These are phyloP conservation scores for Herpetomonas samuelpessoai DNA, from an alignment of 208 protist species.

Conservation along the genomic window DNA sequence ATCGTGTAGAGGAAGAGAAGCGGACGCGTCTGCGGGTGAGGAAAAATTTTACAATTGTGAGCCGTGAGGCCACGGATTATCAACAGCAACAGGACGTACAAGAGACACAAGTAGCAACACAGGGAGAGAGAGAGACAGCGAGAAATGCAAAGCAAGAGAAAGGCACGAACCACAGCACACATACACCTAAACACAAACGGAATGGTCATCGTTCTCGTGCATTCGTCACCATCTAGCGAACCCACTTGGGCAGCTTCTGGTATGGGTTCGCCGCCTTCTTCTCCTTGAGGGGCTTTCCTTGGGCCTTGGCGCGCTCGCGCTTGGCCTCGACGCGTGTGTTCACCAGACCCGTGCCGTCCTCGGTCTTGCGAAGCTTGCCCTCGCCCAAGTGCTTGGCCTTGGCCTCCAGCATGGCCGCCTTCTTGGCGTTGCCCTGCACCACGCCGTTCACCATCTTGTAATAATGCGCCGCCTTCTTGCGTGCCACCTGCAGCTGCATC, in stretches of 20 bases:
- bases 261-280: slow-evolving; percentile 79
- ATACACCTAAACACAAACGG: no score
- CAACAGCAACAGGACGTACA: no score
- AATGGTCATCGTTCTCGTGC: no score
- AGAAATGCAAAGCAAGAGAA: neutral
- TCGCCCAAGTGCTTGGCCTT: slow-evolving; percentile 81
- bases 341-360: slow-evolving; percentile 59
- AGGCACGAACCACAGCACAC: no score
- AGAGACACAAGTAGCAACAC: neutral
- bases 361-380: slow-evolving; percentile 47
- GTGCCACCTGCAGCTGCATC: slow-evolving; percentile 89
- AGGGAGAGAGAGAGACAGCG: slow-evolving; percentile 6
- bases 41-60: neutral
- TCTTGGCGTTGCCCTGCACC: slow-evolving; percentile 58
- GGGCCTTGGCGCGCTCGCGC: slow-evolving; percentile 37
- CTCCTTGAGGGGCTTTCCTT: slow-evolving; percentile 47
- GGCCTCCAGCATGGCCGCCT: slow-evolving; percentile 46
- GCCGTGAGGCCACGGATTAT: no score
- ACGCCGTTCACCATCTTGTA: slow-evolving; percentile 90
- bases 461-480: slow-evolving; percentile 88
- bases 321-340: slow-evolving; percentile 54
- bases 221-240: slow-evolving; percentile 36
- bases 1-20: no score
- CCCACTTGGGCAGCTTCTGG: slow-evolving; percentile 88
- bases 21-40: no score